A percentile compares a stretch with the other conserved stretches of the same genome.
Evolutionary conservation across 495 filamentous ascomycete species (phyloP).

Genomic region (Clavariopsis aquatica): DNA sequence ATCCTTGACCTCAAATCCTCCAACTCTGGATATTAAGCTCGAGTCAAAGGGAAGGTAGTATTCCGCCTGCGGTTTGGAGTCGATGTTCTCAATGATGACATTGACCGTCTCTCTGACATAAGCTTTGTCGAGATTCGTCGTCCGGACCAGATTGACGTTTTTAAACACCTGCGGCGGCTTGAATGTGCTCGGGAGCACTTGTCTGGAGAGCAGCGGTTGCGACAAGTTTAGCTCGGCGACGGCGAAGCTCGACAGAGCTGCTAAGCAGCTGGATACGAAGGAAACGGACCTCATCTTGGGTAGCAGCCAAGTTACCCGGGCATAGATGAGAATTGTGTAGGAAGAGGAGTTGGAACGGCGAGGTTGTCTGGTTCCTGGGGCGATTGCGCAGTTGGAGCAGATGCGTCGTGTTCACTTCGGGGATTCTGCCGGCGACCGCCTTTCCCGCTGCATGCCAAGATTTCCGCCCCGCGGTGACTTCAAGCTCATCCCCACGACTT

Average conservation of each 20-base stretch:
- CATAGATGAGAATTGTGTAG: conserved; percentile 22
- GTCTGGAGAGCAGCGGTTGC: conserved; percentile 49
- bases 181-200: conserved; percentile 69
- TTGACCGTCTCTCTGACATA: conserved; percentile 89
- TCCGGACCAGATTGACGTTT: conserved; percentile 86
- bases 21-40: conserved; percentile 70
- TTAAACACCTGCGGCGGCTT: conserved; percentile 87
- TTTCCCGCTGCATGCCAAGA: conserved; percentile 30
- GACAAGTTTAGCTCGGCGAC: conserved; percentile 46
- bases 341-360: not conserved
- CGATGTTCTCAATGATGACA: conserved; percentile 87
- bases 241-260: conserved; percentile 34
- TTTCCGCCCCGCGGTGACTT: conserved; percentile 19
- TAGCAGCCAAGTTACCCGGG: conserved; percentile 28
- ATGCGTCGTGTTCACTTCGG: conserved; percentile 39
- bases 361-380: conserved; percentile 10
- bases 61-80: conserved; percentile 72
- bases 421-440: conserved; percentile 26
- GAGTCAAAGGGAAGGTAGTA: conserved; percentile 86
- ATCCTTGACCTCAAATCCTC: conserved; percentile 85
- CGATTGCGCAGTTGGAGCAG: conserved; percentile 13
- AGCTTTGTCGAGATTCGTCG: conserved; percentile 87
- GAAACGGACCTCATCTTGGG: conserved; percentile 43
- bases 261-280: conserved; percentile 38
- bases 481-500: not conserved